A percentile compares a stretch with the other conserved stretches of the same genome.
phyloP scores from a whole-genome alignment of 106 monocot genomes.

The Platanthera guangdongensis region DNA sequence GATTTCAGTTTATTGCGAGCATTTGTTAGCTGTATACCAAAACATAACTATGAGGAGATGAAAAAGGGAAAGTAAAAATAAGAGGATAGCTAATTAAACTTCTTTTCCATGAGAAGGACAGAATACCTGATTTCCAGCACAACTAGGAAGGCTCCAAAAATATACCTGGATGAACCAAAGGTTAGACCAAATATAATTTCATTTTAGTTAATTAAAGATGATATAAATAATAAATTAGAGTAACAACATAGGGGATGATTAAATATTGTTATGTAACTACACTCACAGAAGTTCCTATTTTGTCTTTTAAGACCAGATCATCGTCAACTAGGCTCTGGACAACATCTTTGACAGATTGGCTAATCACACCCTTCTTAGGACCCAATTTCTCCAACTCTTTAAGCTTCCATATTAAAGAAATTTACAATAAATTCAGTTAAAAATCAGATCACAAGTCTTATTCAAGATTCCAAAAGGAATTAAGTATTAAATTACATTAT shows the following conservation, averaged over 20 bases:
- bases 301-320: conserved; percentile 96
- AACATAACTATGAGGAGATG: conserved; percentile 5
- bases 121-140: conserved; percentile 71
- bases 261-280: conserved; percentile 5
- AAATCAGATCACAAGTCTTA: background rate
- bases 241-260: background rate
- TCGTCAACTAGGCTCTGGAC: conserved; percentile 93
- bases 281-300: conserved; percentile 96
- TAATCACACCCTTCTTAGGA: conserved; percentile 94
- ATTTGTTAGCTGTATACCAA: conserved; percentile 51
- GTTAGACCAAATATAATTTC: background rate
- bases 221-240: background rate
- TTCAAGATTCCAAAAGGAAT: background rate
- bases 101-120: background rate
- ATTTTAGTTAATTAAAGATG: background rate
- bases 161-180: conserved; percentile 37
- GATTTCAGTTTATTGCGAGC: conserved; percentile 62
- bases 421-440: background rate
- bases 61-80: background rate
- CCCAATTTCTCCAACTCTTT: conserved; percentile 95
- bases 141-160: conserved; percentile 83
- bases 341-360: conserved; percentile 96
- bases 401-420: conserved; percentile 32
- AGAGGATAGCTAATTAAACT: conserved; percentile 1
- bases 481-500: background rate